Conservation (phyloP, 495 filamentous ascomycete genomes). For the Neurospora terricola region DNA sequence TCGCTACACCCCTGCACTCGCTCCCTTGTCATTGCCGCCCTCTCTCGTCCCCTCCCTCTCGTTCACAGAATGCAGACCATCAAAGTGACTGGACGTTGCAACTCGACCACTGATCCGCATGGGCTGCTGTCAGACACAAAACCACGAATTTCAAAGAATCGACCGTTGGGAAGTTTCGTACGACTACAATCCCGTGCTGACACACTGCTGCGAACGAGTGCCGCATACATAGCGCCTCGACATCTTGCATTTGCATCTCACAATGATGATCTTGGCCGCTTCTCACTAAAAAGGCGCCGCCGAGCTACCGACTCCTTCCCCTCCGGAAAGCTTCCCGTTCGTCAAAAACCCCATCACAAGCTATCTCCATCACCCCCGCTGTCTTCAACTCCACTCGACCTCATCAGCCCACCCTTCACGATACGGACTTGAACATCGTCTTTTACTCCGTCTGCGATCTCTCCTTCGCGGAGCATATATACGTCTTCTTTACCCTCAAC, state of each 20-base stretch:
- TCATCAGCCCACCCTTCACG: background rate
- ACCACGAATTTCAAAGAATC: background rate
- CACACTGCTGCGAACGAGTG: background rate
- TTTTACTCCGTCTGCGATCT: background rate
- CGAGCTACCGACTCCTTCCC: background rate
- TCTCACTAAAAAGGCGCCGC: background rate
- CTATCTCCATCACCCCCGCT: background rate
- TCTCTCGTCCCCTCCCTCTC: background rate
- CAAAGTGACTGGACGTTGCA: background rate
- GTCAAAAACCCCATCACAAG: background rate
- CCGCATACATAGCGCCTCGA: background rate
- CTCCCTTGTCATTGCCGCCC: background rate
- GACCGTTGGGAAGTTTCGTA: background rate
- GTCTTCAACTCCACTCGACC: background rate
- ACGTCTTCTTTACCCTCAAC: background rate
- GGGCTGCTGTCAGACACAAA: background rate
- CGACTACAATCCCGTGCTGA: background rate
- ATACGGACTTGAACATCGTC: background rate
- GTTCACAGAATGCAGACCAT: background rate
- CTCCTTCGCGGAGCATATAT: background rate
- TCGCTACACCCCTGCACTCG: background rate
- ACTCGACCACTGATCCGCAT: background rate
- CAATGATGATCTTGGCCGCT: background rate
- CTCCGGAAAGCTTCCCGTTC: background rate
- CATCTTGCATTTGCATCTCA: background rate